Evolutionary conservation across 768 basidiomycete genomes (phyloP).

Genomic region (Russula brevipes): DNA sequence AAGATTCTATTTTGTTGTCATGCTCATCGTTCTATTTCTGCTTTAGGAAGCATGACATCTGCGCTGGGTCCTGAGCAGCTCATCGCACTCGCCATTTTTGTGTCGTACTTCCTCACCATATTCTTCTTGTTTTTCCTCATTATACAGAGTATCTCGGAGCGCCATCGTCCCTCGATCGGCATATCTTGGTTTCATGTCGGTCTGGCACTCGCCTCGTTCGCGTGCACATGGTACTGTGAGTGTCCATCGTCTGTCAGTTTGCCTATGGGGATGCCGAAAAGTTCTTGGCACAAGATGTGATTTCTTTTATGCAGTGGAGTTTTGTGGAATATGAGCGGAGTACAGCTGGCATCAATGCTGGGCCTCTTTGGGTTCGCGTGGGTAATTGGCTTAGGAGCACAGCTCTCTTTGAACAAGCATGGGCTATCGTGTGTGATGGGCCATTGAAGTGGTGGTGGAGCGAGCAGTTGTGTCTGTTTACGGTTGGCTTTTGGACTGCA

Average conservation of each 20-base stretch:
- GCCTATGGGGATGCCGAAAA: not conserved
- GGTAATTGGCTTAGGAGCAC: constrained; percentile 52
- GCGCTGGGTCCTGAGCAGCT: not conserved
- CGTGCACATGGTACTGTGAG: constrained; percentile 51
- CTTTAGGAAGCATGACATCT: not conserved
- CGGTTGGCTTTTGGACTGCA: constrained; percentile 51
- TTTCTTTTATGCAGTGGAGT: constrained; percentile 54
- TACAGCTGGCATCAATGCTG: not conserved
- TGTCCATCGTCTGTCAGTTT: not conserved
- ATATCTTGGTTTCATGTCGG: constrained; percentile 30
- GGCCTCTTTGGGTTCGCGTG: constrained; percentile 33
- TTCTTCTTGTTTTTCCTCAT: constrained; percentile 31
- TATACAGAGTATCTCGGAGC: constrained; percentile 18
- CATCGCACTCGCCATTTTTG: constrained; percentile 31
- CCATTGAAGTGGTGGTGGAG: constrained; percentile 65
- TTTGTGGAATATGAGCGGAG: constrained; percentile 41
- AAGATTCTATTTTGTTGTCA: too few species aligned
- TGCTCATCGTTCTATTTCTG: too few species aligned
- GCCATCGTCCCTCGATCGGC: constrained; percentile 1
- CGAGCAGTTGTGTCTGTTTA: constrained; percentile 57
- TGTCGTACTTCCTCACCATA: constrained; percentile 36
- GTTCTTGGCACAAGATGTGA: constrained; percentile 37
- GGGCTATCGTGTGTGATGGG: constrained; percentile 36
- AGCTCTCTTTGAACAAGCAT: constrained; percentile 57
- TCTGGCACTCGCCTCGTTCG: constrained; percentile 36